Evolutionary conservation across 2,329 filamentous ascomycete species (phyloP).

Genomic region (Fusarium dlaminii): DNA sequence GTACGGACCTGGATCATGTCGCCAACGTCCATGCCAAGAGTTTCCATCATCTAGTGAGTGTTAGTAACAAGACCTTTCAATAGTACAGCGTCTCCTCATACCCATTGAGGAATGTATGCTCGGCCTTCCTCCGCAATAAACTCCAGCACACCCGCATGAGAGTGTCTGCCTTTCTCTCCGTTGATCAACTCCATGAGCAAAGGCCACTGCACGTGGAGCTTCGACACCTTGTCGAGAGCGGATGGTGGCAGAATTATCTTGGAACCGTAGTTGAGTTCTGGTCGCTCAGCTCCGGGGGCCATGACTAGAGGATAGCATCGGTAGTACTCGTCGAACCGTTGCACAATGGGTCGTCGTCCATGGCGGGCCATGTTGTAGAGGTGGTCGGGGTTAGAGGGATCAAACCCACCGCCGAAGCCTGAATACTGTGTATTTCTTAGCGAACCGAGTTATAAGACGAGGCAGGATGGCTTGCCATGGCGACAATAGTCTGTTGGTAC

Average conservation of each 20-base stretch:
- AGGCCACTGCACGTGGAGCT: slow-evolving; percentile 95
- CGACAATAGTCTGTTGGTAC: slow-evolving; percentile 4
- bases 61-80: slow-evolving; percentile 23
- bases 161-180: slow-evolving; percentile 79
- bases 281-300: slow-evolving; percentile 88
- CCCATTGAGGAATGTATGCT: slow-evolving; percentile 96
- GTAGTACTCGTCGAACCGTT: slow-evolving; percentile 98
- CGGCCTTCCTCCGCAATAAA: slow-evolving; percentile 98
- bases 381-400: slow-evolving; percentile 58
- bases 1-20: slow-evolving; percentile 96
- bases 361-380: slow-evolving; percentile 60
- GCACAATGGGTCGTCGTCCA: slow-evolving; percentile 61
- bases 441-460: background rate
- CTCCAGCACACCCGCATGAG: slow-evolving; percentile 94
- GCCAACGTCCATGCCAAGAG: slow-evolving; percentile 85
- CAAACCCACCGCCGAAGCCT: slow-evolving; percentile 55
- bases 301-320: slow-evolving; percentile 96
- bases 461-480: slow-evolving; percentile 33
- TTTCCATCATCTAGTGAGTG: slow-evolving; percentile 84
- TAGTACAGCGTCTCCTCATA: slow-evolving; percentile 50
- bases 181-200: slow-evolving; percentile 97
- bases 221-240: slow-evolving; percentile 94
- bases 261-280: slow-evolving; percentile 92
- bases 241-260: slow-evolving; percentile 98
- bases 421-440: slow-evolving; percentile 43